phyloP scores from a whole-genome alignment of 2,329 filamentous ascomycete genomes.

The Helotiales sp. region DNA sequence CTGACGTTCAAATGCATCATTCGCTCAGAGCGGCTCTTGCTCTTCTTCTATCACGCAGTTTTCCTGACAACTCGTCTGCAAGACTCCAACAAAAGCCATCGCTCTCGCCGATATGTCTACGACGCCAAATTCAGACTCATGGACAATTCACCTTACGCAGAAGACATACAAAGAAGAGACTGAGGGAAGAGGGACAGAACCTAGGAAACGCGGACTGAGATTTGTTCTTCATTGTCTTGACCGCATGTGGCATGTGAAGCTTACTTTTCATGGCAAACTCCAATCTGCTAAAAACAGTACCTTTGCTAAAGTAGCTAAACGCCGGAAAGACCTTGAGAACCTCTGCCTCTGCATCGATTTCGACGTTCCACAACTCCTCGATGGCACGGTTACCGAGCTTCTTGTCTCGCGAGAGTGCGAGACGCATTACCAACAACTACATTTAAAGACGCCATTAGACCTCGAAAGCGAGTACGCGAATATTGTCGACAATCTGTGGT shows the following conservation, averaged over 20 bases:
- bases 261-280: constrained; percentile 28
- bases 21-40: neutral
- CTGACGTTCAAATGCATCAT: neutral
- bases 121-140: constrained; percentile 13
- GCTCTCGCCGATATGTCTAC: constrained; percentile 9
- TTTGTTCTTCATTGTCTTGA: constrained; percentile 20
- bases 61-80: constrained; percentile 12
- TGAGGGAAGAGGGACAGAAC: constrained; percentile 19
- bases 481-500: constrained; percentile 26
- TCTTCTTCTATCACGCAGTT: neutral
- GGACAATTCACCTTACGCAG: constrained; percentile 14
- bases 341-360: constrained; percentile 33
- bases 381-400: constrained; percentile 31
- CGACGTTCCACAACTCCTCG: constrained; percentile 20
- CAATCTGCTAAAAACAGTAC: constrained; percentile 26
- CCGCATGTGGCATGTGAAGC: constrained; percentile 24
- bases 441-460: constrained; percentile 23
- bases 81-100: constrained; percentile 7
- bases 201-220: constrained; percentile 12
- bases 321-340: constrained; percentile 29
- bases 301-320: constrained; percentile 23
- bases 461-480: constrained; percentile 27
- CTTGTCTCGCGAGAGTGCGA: constrained; percentile 19
- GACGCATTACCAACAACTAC: constrained; percentile 22
- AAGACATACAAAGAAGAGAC: constrained; percentile 24